Evolutionary conservation across 2,329 filamentous ascomycete genomes (phyloP).

Genomic region (Dactylellina parvicollis): DNA sequence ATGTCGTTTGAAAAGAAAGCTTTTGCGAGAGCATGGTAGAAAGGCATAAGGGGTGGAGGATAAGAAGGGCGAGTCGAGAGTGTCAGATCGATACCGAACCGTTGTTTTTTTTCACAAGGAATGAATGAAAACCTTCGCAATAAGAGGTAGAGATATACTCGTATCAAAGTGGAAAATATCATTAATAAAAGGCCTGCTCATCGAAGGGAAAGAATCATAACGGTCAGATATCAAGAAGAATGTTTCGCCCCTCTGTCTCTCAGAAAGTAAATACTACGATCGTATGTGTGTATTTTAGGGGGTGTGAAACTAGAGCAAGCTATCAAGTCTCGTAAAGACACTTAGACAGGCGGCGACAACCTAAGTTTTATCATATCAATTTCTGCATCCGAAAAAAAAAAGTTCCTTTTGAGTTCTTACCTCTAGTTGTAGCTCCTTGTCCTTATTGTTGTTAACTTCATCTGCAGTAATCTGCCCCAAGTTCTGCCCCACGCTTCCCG

Average conservation of each 20-base stretch:
- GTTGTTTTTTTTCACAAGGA: background rate
- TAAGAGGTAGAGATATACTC: slow-evolving; percentile 12
- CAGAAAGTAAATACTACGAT: slow-evolving; percentile 10
- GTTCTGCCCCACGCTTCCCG: slow-evolving; percentile 88
- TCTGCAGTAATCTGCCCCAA: slow-evolving; percentile 85
- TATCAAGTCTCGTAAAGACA: slow-evolving; percentile 97
- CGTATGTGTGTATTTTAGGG: background rate
- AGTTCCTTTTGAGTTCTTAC: slow-evolving; percentile 69
- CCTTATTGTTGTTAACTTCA: slow-evolving; percentile 85
- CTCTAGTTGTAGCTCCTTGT: slow-evolving; percentile 95
- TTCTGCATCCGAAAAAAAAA: background rate
- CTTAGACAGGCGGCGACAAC: slow-evolving; percentile 93
- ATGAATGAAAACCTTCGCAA: slow-evolving; percentile 9
- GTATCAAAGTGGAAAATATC: slow-evolving; percentile 25
- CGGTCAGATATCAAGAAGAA: slow-evolving; percentile 31
- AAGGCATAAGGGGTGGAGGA: background rate
- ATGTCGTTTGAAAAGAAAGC: slow-evolving; percentile 2
- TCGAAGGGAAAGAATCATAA: slow-evolving; percentile 41
- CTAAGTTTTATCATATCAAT: slow-evolving; percentile 60
- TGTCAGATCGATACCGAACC: background rate
- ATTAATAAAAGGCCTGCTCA: slow-evolving; percentile 50
- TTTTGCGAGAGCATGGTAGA: background rate
- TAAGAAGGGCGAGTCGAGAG: background rate
- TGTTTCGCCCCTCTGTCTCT: slow-evolving; percentile 4
- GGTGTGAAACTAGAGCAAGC: slow-evolving; percentile 73